Evolutionary conservation across 495 filamentous ascomycete genomes (phyloP).

Genomic region (Neurospora pannonica): DNA sequence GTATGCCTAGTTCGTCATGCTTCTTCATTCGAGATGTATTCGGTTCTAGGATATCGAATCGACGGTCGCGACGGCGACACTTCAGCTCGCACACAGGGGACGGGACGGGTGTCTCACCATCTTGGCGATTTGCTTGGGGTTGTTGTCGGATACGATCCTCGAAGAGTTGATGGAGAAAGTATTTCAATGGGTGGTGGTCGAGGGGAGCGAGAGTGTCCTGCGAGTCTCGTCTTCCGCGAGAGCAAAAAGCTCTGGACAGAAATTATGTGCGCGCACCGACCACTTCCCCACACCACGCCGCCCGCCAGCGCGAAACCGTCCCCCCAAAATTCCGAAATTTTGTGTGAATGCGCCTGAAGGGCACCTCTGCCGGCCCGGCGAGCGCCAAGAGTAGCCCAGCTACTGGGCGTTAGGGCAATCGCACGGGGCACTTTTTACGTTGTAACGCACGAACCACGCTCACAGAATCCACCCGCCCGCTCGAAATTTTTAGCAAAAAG

Average conservation of each 20-base stretch:
- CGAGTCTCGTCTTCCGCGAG: background rate
- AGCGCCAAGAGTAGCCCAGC: background rate
- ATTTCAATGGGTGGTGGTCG: background rate
- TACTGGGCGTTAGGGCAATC: constrained; percentile 16
- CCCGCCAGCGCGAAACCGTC: background rate
- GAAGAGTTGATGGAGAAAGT: constrained; percentile 31
- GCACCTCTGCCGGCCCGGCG: background rate
- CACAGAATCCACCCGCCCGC: constrained; percentile 7
- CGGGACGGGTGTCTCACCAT: constrained; percentile 36
- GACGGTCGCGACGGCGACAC: background rate
- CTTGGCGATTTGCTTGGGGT: constrained; percentile 34
- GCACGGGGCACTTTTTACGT: constrained; percentile 1
- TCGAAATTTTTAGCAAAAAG: background rate
- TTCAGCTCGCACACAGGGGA: background rate
- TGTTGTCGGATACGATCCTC: constrained; percentile 44
- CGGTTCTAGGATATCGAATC: background rate
- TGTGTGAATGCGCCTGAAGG: constrained; percentile 9
- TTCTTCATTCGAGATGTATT: background rate
- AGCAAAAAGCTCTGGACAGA: constrained; percentile 8
- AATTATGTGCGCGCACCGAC: constrained; percentile 19
- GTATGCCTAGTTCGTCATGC: background rate
- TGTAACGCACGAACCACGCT: constrained; percentile 17
- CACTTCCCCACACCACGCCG: constrained; percentile 8
- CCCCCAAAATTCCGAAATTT: constrained; percentile 7
- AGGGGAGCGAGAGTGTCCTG: background rate